Conservation (phyloP, 192 early-diverging fungal genomes). For the Pilaira anomala region DNA sequence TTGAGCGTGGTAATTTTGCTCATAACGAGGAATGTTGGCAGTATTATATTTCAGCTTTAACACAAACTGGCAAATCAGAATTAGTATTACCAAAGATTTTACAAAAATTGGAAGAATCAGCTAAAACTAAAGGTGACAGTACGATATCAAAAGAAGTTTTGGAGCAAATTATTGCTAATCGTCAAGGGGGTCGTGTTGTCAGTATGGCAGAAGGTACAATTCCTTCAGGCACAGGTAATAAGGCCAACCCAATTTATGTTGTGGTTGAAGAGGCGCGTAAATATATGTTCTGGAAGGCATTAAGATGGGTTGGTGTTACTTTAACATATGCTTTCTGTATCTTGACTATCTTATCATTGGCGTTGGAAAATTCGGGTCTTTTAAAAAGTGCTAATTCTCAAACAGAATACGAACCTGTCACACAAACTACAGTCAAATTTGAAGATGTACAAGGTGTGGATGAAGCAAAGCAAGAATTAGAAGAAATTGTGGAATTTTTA, state of each 20-base stretch:
- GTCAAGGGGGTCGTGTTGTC: constrained; percentile 22
- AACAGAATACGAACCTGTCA: constrained; percentile 57
- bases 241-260: constrained; percentile 59
- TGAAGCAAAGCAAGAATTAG: constrained; percentile 96
- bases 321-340: constrained; percentile 69
- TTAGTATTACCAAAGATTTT: constrained; percentile 53
- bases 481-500: constrained; percentile 94
- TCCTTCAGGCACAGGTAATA: constrained; percentile 43
- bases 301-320: constrained; percentile 59
- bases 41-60: constrained; percentile 51
- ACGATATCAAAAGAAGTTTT: constrained; percentile 21
- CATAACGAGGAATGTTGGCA: constrained; percentile 54
- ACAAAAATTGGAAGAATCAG: constrained; percentile 45
- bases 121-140: constrained; percentile 9
- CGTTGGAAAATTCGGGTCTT: constrained; percentile 68
- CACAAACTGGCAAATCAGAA: constrained; percentile 49
- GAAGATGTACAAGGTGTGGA: constrained; percentile 96
- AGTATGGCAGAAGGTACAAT: constrained; percentile 33
- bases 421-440: constrained; percentile 72
- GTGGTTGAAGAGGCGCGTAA: constrained; percentile 59
- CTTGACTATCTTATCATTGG: constrained; percentile 63
- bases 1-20: constrained; percentile 52
- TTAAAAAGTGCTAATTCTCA: constrained; percentile 59
- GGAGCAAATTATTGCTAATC: constrained; percentile 30
- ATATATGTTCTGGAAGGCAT: constrained; percentile 55